Conservation (phyloP, 805 yeast species). For the Candida maris region DNA sequence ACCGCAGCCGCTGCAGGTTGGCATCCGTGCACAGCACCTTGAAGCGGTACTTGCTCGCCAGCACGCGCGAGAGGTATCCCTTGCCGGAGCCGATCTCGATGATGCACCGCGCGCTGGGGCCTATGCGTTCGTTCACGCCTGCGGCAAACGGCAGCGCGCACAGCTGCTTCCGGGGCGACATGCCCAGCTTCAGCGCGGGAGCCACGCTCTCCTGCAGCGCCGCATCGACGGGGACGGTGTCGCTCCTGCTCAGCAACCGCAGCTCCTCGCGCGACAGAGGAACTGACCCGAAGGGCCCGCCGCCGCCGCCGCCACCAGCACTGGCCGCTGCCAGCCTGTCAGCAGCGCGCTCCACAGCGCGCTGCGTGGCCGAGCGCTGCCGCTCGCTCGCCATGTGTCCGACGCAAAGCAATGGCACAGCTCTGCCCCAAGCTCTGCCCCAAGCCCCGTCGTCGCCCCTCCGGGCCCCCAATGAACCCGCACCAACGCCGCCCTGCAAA, state of each 20-base stretch:
- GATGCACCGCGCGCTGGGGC: constrained; percentile 3
- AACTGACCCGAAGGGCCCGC: no score
- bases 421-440: no score
- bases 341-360: no score
- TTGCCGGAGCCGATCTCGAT: constrained; percentile 32
- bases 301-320: no score
- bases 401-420: no score
- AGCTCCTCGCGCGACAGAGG: not conserved
- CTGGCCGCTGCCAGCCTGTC: no score
- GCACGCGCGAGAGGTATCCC: constrained; percentile 27
- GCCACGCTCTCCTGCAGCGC: constrained; percentile 1
- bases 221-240: constrained; percentile 4
- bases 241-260: constrained; percentile 1
- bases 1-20: constrained; percentile 17
- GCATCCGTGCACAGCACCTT: constrained; percentile 24
- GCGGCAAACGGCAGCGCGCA: constrained; percentile 16
- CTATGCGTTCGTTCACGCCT: constrained; percentile 3
- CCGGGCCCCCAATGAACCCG: no score
- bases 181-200: constrained; percentile 11
- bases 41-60: constrained; percentile 15
- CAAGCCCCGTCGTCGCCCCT: no score
- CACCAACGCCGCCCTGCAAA: no score
- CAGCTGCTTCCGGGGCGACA: constrained; percentile 10
- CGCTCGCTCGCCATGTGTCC: no score
- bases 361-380: no score